Evolutionary conservation across 768 basidiomycete species (phyloP).

Genomic region (Phaeotremella skinneri): DNA sequence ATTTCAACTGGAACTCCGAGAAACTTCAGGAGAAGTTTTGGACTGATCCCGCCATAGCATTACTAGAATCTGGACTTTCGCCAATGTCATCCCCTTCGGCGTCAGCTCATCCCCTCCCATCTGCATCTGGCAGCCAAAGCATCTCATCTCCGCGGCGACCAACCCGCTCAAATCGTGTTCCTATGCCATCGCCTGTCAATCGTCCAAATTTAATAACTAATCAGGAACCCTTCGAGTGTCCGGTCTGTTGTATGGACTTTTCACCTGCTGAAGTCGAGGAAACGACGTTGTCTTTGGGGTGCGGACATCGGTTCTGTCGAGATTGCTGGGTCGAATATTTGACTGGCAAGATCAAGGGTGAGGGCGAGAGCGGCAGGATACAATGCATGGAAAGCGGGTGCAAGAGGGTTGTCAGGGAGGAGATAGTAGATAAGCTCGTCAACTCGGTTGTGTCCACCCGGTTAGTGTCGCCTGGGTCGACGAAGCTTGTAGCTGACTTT

Average conservation of each 20-base stretch:
- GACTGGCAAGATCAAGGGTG: slow-evolving; percentile 71
- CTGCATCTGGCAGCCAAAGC: neutral
- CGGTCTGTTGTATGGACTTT: slow-evolving; percentile 71
- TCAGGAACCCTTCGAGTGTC: slow-evolving; percentile 71
- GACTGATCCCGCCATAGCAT: slow-evolving; percentile 76
- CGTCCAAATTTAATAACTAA: slow-evolving; percentile 22
- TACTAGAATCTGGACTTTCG: slow-evolving; percentile 69
- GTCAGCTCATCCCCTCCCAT: slow-evolving; percentile 51
- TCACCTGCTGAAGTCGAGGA: slow-evolving; percentile 61
- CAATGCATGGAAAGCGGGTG: slow-evolving; percentile 56
- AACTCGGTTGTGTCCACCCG: slow-evolving; percentile 55
- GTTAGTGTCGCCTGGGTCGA: slow-evolving; percentile 47
- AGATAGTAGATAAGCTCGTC: slow-evolving; percentile 57
- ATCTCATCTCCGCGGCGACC: slow-evolving; percentile 36
- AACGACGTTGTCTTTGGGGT: slow-evolving; percentile 68
- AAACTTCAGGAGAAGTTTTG: slow-evolving; percentile 93
- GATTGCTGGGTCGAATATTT: slow-evolving; percentile 82
- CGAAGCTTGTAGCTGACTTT: slow-evolving; percentile 29
- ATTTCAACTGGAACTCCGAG: slow-evolving; percentile 94
- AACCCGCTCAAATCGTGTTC: slow-evolving; percentile 37
- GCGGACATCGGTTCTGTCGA: slow-evolving; percentile 79
- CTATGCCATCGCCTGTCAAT: slow-evolving; percentile 30
- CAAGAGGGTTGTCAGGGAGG: slow-evolving; percentile 52
- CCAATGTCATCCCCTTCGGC: slow-evolving; percentile 54
- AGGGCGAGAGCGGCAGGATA: slow-evolving; percentile 53